Evolutionary conservation across 352 stramenopile species (phyloP).

Genomic region (Elongisporangium senticosum): DNA sequence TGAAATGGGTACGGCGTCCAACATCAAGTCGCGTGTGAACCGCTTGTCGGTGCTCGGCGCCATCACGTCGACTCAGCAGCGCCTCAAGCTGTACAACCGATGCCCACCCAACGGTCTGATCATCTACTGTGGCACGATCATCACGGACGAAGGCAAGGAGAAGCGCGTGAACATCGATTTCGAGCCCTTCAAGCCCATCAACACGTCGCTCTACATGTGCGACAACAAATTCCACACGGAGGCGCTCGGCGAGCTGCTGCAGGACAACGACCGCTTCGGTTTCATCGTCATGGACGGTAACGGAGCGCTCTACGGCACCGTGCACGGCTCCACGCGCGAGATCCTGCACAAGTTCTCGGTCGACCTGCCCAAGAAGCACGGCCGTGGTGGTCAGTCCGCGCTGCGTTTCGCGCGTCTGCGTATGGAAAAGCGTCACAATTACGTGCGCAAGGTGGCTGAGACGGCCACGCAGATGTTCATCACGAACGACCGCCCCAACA

Average conservation of each 20-base stretch:
- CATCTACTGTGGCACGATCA: slow-evolving; percentile 99
- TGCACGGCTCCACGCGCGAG: slow-evolving; percentile 91
- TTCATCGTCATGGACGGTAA: slow-evolving; percentile 99
- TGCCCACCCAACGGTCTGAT: slow-evolving; percentile 97
- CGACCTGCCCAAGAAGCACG: slow-evolving; percentile 99
- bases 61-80: slow-evolving; percentile 99
- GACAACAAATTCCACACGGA: slow-evolving; percentile 99
- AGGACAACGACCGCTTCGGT: slow-evolving; percentile 99
- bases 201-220: slow-evolving; percentile 99
- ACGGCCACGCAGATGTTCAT: slow-evolving; percentile 98
- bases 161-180: slow-evolving; percentile 99
- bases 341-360: slow-evolving; percentile 96
- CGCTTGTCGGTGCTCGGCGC: slow-evolving; percentile 96
- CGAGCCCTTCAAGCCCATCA: slow-evolving; percentile 99
- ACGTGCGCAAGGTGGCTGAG: slow-evolving; percentile 98
- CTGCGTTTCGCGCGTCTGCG: slow-evolving; percentile 99
- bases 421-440: slow-evolving; percentile 99
- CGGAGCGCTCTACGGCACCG: slow-evolving; percentile 96
- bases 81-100: slow-evolving; percentile 98
- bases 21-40: slow-evolving; percentile 99
- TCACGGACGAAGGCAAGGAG: slow-evolving; percentile 99
- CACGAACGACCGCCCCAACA: slow-evolving; percentile 96
- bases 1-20: slow-evolving; percentile 99
- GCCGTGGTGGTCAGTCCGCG: slow-evolving; percentile 98
- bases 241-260: slow-evolving; percentile 96